Conservation (phyloP, 2,329 filamentous ascomycete genomes). For the Geosmithia morbida region DNA sequence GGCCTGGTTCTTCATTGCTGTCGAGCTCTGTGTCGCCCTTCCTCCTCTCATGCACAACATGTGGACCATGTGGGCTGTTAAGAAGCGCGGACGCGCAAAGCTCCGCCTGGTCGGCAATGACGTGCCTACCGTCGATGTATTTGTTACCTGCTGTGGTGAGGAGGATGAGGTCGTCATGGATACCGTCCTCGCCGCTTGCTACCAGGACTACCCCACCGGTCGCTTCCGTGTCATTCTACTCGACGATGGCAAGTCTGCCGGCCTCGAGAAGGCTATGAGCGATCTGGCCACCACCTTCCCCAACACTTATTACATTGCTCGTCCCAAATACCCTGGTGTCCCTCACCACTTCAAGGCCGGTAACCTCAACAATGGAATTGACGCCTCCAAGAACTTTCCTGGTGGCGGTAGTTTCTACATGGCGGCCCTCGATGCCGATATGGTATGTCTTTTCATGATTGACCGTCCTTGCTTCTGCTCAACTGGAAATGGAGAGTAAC, state of each 20-base stretch:
- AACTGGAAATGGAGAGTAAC: background rate
- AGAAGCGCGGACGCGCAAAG: conserved; percentile 37
- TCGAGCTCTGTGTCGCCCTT: conserved; percentile 37
- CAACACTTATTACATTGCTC: conserved; percentile 38
- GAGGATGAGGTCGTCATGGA: conserved; percentile 40
- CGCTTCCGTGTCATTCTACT: conserved; percentile 38
- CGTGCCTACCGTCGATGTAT: conserved; percentile 39
- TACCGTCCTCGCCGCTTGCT: conserved; percentile 38
- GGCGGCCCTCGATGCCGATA: conserved; percentile 52
- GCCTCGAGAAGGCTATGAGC: conserved; percentile 23
- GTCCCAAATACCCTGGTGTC: conserved; percentile 29
- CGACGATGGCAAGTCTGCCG: conserved; percentile 35
- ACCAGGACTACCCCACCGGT: conserved; percentile 37
- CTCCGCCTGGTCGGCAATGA: conserved; percentile 32
- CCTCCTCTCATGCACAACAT: conserved; percentile 41
- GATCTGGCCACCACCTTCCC: conserved; percentile 22
- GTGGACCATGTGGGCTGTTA: conserved; percentile 42
- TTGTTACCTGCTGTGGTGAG: conserved; percentile 44
- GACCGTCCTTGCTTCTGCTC: background rate
- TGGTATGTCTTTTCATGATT: conserved; percentile 22
- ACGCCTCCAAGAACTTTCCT: conserved; percentile 31
- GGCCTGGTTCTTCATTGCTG: conserved; percentile 42
- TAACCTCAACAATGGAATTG: conserved; percentile 46
- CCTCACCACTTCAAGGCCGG: conserved; percentile 49
- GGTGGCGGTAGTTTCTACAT: conserved; percentile 43